Conservation (phyloP, 2,329 filamentous ascomycete species). For the Allantophomopsis lycopodina region DNA sequence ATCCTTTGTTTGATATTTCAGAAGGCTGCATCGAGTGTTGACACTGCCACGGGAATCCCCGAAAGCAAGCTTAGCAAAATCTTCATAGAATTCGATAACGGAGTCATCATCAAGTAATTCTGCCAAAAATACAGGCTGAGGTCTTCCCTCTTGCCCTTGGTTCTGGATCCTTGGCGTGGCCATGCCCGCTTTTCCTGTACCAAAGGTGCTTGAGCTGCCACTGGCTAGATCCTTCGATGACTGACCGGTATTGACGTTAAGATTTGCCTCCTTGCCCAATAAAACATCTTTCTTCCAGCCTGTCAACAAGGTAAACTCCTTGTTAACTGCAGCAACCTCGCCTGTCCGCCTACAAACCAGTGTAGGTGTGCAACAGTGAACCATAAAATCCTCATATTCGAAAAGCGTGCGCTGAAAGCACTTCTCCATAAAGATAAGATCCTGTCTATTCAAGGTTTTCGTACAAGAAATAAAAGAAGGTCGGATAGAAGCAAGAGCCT, state of each 20-base stretch:
- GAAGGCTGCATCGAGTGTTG: slow-evolving; percentile 68
- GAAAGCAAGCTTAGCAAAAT: slow-evolving; percentile 86
- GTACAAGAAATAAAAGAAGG: slow-evolving; percentile 90
- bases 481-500: slow-evolving; percentile 76
- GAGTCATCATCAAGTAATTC: slow-evolving; percentile 89
- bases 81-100: slow-evolving; percentile 89
- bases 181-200: slow-evolving; percentile 26
- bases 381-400: slow-evolving; percentile 87
- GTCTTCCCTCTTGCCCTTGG: slow-evolving; percentile 28
- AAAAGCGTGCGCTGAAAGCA: slow-evolving; percentile 87
- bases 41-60: slow-evolving; percentile 80
- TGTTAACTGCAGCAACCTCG: slow-evolving; percentile 88
- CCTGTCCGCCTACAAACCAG: slow-evolving; percentile 86
- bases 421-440: slow-evolving; percentile 95
- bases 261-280: slow-evolving; percentile 73
- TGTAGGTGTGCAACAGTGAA: slow-evolving; percentile 77
- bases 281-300: slow-evolving; percentile 89
- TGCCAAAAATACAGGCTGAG: slow-evolving; percentile 76
- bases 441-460: slow-evolving; percentile 73
- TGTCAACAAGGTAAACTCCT: slow-evolving; percentile 91
- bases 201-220: slow-evolving; percentile 21
- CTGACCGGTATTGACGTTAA: slow-evolving; percentile 61
- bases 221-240: slow-evolving; percentile 31
- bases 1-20: slow-evolving; percentile 78
- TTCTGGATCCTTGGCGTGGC: slow-evolving; percentile 34